Base-by-base conservation (phyloP, 306 rosid genomes). In the Sicyos edulis region DNA sequence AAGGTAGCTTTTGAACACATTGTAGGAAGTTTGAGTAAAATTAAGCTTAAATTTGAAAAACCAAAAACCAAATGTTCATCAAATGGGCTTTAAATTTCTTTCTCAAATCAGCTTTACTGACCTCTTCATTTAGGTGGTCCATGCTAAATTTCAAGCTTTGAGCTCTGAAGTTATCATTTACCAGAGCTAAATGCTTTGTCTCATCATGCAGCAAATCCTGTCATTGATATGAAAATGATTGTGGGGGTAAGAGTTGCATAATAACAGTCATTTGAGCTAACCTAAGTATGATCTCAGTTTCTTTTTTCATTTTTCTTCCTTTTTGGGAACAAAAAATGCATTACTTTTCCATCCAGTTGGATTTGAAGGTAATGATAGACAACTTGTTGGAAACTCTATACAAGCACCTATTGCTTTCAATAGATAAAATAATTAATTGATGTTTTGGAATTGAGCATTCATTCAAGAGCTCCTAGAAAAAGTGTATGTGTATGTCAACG, bases 91-190 rank as follows among this genome's bases (percentile, higher is more conserved):
- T n/a, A n/a, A n/a, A n/a, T n/a, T 32, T 32, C 37, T 22, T 12
- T 67, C 72, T 44, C 20, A 3, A 47, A 21, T 3, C 34, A 4
- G 59, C 70, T 76, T 76, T 54, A 69, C 53, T 21, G 77, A 95
- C 99, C 96, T 95, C 97, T 72, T 85, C 82, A 60, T 82, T 84
- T 78, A 95, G 77, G 77, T 77, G 84, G 56, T 87, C 96, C 82
- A 95, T 78, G 86, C 97, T 86, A 76, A 92, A 89, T 77, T 82
- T 95, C 83, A 91, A 73, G 80, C 82, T 85, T 73, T 80, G 70
- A 63, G 80, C 78, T 58, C 77, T 76, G 71, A 77, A 76, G 67
- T 74, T 77, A 29, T 80, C 82, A 37, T 80, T 80, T 55, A 80
- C 80, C 74, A 87, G 83, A 77, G 81, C 90, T 71, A 77, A 26